Conservation (phyloP, 805 yeast genomes). For the Candida coleopterorum region DNA sequence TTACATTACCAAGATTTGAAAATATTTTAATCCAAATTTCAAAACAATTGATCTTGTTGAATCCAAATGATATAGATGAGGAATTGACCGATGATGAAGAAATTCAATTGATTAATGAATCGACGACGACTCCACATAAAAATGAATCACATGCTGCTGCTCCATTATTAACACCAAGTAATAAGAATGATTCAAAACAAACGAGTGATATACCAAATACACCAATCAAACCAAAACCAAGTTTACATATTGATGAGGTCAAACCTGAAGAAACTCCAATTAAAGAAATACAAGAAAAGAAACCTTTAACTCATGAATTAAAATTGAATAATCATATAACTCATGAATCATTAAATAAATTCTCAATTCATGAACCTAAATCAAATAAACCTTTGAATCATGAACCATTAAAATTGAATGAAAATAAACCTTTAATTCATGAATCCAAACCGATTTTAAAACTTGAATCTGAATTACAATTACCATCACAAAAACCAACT, state of each 20-base stretch:
- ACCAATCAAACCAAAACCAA: conserved; percentile 9
- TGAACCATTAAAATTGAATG: no score
- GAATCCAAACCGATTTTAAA: background rate
- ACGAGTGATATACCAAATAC: conserved; percentile 8
- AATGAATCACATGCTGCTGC: no score
- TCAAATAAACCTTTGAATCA: no score
- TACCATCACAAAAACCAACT: background rate
- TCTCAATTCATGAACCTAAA: no score
- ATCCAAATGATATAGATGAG: conserved; percentile 42
- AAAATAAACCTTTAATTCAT: background rate
- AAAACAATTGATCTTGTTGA: conserved; percentile 54
- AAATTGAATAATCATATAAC: no score
- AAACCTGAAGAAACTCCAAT: conserved; percentile 4
- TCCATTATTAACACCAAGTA: background rate
- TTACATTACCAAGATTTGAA: conserved; percentile 57
- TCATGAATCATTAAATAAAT: no score
- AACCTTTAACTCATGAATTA: background rate
- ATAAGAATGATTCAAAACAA: background rate
- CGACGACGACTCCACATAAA: background rate
- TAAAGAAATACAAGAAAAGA: background rate
- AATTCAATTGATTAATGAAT: conserved; percentile 12
- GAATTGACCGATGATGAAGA: conserved; percentile 43
- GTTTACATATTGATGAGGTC: conserved; percentile 3
- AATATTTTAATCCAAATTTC: conserved; percentile 68
- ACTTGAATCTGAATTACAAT: background rate